Percentiles rank a stretch among this genome's conserved stretches.
These are phyloP conservation scores for Kwoniella botswanensis DNA, from an alignment of 768 basidiomycete species.

Conservation along the genomic window DNA sequence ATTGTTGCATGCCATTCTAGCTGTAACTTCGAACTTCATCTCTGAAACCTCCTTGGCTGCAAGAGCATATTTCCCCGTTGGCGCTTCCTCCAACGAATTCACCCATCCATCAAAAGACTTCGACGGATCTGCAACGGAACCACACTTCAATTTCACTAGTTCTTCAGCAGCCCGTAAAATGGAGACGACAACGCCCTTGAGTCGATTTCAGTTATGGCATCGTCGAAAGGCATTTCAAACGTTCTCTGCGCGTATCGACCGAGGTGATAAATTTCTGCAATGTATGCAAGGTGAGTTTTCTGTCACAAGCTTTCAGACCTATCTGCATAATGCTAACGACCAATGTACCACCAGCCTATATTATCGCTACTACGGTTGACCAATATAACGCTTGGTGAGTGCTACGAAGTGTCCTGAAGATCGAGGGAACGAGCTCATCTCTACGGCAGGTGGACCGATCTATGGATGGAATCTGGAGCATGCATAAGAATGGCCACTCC, in stretches of 20 bases:
- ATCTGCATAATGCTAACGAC: background rate
- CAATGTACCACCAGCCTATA: constrained; percentile 13
- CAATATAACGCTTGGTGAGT: constrained; percentile 48
- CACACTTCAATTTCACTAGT: background rate
- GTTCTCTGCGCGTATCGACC: constrained; percentile 28
- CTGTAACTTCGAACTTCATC: constrained; percentile 37
- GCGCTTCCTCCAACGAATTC: constrained; percentile 29
- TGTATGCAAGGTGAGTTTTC: constrained; percentile 33
- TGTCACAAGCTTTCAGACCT: background rate
- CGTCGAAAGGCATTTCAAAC: constrained; percentile 41
- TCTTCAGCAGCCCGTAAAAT: background rate
- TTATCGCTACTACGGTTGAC: constrained; percentile 28
- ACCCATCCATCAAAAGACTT: constrained; percentile 40
- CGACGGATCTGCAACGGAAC: background rate
- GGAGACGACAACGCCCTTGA: constrained; percentile 21
- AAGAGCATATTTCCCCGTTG: constrained; percentile 41
- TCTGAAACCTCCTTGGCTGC: constrained; percentile 30
- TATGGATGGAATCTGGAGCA: constrained; percentile 43
- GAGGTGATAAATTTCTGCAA: constrained; percentile 39
- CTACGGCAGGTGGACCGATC: constrained; percentile 38
- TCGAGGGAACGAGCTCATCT: background rate
- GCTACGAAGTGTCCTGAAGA: background rate
- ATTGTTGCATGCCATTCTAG: constrained; percentile 48
- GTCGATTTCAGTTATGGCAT: constrained; percentile 48
- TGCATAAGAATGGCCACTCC: constrained; percentile 40